Conservation (phyloP, 495 filamentous ascomycete genomes). For the Penicillium bovifimosum region DNA sequence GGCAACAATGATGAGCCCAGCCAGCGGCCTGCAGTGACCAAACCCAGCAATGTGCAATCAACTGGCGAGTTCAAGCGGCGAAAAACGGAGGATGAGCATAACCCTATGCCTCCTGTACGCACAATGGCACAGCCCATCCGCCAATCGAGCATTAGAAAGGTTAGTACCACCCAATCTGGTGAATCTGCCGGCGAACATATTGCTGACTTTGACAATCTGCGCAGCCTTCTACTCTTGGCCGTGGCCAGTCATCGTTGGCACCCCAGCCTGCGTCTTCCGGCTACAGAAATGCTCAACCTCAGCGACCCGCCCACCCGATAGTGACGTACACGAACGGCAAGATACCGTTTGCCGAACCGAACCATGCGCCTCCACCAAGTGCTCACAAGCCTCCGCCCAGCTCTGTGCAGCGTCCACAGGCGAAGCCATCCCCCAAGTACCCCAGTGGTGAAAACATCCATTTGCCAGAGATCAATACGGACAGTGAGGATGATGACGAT, state of each 20-base stretch:
- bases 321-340: conserved; percentile 77
- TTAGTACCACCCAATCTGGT: conserved; percentile 28
- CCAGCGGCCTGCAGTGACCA: conserved; percentile 37
- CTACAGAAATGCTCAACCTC: conserved; percentile 40
- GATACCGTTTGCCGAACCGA: conserved; percentile 80
- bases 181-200: not conserved
- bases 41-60: conserved; percentile 40
- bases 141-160: conserved; percentile 74
- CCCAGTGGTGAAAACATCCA: conserved; percentile 76
- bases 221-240: conserved; percentile 54
- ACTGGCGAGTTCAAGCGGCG: conserved; percentile 51
- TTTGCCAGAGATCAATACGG: conserved; percentile 82
- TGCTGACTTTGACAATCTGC: conserved; percentile 47
- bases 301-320: conserved; percentile 64
- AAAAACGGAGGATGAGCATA: conserved; percentile 55
- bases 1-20: conserved; percentile 48
- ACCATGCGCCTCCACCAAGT: conserved; percentile 36
- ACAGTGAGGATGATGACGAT: conserved; percentile 72
- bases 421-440: conserved; percentile 70
- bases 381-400: conserved; percentile 52
- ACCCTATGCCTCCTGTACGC: conserved; percentile 37
- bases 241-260: conserved; percentile 48
- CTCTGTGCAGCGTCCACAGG: conserved; percentile 37
- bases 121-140: conserved; percentile 79
- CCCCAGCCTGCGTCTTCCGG: conserved; percentile 38